Evolutionary conservation across 2,329 filamentous ascomycete species (phyloP), one percentile per base, ranked within the genome.

Genomic region (Arachnomyces sp.): DNA sequence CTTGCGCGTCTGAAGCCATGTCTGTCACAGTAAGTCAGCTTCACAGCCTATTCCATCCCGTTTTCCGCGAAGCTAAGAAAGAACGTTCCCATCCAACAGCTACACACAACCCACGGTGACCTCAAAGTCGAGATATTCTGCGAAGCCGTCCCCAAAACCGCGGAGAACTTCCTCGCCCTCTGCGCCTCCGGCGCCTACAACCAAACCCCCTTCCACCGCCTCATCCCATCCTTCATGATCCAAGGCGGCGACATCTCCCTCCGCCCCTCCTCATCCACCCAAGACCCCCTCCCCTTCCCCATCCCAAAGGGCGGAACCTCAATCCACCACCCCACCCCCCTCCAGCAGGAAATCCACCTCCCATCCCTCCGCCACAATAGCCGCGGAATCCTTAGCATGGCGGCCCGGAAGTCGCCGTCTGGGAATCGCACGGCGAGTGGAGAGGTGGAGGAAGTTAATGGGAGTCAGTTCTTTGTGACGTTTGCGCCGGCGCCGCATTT

Each of bases 41-140:
- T 5, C 20, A 9, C 5, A 5, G 9, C 20, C 20, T 25, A 9
- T 9, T 9, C 9, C 9, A 25, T 25, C 9, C 20, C 20, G n/a
- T n/a, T n/a, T n/a, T n/a, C n/a, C n/a, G n/a, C n/a, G 9, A 9
- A 25, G 9, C 20, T 25, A 25, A 25, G 20, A 25, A 25, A 5
- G 5, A 25, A 25, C 9, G 5, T 9, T 5, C 20, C 5, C 5
- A 25, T 25, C 9, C 20, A 9, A 25, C 36, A 70, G 66, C 75
- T 98, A 11, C 88, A 95, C 65, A 98, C 92, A 36, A 85, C 81
- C 37, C 75, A 83, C 39, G 92, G 92, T 59, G 82, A 92, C 65
- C 74, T 98, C 60, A 98, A 96, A 68, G 77, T 96, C 54, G 92
- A 96, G 64, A 72, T 98, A 50, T 96, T 95, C 68, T 96, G 90